phyloP scores from a whole-genome alignment of 352 stramenopile species.

The Plasmopara muralis region DNA sequence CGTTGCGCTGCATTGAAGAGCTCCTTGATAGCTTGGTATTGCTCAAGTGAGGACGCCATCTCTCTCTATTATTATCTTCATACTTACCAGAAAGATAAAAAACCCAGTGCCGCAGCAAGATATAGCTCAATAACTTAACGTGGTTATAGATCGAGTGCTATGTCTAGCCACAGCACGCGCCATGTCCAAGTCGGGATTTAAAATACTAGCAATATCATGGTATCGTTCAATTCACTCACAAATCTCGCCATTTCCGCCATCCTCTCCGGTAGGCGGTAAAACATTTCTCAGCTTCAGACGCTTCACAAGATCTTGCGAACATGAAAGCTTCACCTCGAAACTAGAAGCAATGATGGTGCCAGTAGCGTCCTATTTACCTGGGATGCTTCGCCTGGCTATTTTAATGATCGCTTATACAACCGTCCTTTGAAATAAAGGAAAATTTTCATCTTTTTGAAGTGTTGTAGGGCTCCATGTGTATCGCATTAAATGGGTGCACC shows the following conservation, averaged over 20 bases:
- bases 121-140: neutral
- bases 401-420: slow-evolving; percentile 9
- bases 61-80: too few relatives aligned
- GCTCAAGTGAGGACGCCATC: too few relatives aligned
- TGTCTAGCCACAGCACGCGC: slow-evolving; percentile 18
- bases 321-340: slow-evolving; percentile 27
- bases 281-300: slow-evolving; percentile 27
- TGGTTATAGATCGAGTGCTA: slow-evolving; percentile 17
- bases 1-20: too few relatives aligned
- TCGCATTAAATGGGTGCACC: too few relatives aligned
- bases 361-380: slow-evolving; percentile 33
- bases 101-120: too few relatives aligned
- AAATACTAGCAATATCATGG: slow-evolving; percentile 26
- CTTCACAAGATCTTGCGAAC: slow-evolving; percentile 28
- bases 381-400: slow-evolving; percentile 20
- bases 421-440: neutral
- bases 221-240: slow-evolving; percentile 31
- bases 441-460: too few relatives aligned
- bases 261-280: slow-evolving; percentile 16
- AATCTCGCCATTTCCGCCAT: slow-evolving; percentile 16
- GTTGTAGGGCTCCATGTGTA: too few relatives aligned
- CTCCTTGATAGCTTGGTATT: too few relatives aligned
- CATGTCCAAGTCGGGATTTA: slow-evolving; percentile 32
- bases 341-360: neutral
- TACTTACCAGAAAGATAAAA: too few relatives aligned